Percentiles rank a stretch among this genome's conserved stretches.
These are phyloP conservation scores for Fraxinus velutina DNA, from an alignment of 305 asterid genomes.

Conservation along the genomic window DNA sequence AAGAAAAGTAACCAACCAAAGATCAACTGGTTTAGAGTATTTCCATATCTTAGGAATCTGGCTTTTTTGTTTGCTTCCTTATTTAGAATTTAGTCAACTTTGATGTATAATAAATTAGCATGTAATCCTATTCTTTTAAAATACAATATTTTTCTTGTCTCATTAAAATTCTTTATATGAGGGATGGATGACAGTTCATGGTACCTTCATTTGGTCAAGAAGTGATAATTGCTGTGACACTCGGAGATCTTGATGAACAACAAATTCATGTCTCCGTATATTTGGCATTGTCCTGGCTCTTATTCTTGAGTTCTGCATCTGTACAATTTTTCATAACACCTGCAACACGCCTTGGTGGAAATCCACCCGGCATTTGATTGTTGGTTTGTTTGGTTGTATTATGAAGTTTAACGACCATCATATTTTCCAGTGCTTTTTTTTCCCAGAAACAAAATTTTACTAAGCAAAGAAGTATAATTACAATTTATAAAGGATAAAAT, in stretches of 20 bases:
- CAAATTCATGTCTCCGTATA: background rate
- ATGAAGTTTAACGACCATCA: background rate
- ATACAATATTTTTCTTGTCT: background rate
- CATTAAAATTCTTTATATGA: background rate
- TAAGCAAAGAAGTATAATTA: background rate
- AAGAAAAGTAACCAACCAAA: conserved; percentile 1
- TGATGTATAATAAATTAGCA: background rate
- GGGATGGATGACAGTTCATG: background rate
- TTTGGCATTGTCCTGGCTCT: background rate
- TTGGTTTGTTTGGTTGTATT: background rate
- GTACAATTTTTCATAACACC: background rate
- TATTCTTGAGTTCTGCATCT: background rate
- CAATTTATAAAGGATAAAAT: background rate
- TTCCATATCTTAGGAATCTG: background rate
- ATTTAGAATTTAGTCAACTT: background rate
- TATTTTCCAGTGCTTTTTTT: background rate
- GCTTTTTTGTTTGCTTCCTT: background rate
- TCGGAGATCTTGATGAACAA: background rate
- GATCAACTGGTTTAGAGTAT: background rate
- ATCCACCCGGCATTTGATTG: background rate
- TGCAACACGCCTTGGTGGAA: background rate
- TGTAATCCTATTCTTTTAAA: background rate
- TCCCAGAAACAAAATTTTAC: background rate
- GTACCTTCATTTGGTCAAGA: background rate
- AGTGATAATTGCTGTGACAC: background rate